Evolutionary conservation across 2,329 filamentous ascomycete genomes (phyloP), one percentile per base, ranked within the genome.

Genomic region (Aspergillus sp.): DNA sequence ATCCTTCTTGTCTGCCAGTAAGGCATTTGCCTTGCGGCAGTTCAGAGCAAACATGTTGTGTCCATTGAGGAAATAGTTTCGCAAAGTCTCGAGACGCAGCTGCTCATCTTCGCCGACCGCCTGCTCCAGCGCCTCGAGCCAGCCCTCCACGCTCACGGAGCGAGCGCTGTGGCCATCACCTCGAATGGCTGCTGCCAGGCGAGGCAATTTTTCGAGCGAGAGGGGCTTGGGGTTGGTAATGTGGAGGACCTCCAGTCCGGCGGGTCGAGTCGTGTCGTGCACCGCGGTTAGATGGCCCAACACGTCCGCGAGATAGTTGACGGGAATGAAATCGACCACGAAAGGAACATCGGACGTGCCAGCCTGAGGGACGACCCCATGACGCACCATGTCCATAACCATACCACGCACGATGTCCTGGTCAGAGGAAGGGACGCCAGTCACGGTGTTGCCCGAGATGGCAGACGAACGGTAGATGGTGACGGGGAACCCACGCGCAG

Each of bases 41-140:
- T 47, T 41, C 25, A 55, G 6, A 10, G 53, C 53, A 45, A 55
- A 55, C 53, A 55, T 55, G 17, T 47, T 47, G 13, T 55, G 53
- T 10, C 53, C 53, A n/a, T 43, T 15, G 2, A n/a, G 19, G 19
- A 55, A 55, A 38, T 55, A 55, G 19, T 55, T 39, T 13, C 28
- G 21, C 23, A 55, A 30, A 4, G 43, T 45, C 39, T 55, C 53
- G n/a, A 38, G 28, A 4, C 39, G 39, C 19, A 55, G n/a, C 15
- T 47, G 38, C 25, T 41, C 53, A n/a, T 47, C 39, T 23, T 55
- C 43, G 19, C 39, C 25, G 41, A 23, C 53, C 0, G 45, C 45
- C 12, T 48, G 21, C 12, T 48, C 21, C 21, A 48, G 45, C 17
- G 45, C 45, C 15, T n/a, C 45, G 21, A 45, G 19, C 45, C 53